phyloP scores from a whole-genome alignment of 768 basidiomycete genomes.

The Clitopilus passeckerianus region DNA sequence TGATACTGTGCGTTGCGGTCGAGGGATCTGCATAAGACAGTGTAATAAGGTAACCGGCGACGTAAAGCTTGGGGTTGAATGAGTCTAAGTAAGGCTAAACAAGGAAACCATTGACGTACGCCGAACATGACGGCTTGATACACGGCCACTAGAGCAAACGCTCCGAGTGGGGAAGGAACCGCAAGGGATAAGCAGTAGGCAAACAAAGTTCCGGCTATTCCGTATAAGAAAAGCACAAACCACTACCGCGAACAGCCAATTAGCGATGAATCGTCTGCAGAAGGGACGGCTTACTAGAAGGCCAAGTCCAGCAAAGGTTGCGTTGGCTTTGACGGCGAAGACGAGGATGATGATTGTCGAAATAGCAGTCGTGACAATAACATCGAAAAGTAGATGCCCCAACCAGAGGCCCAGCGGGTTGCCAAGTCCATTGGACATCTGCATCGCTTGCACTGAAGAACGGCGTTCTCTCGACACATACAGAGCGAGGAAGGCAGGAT shows the following conservation, averaged over 20 bases:
- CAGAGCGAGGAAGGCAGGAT: constrained; percentile 20
- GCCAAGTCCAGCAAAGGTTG: constrained; percentile 65
- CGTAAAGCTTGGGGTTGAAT: not conserved
- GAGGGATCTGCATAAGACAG: not conserved
- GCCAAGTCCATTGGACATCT: constrained; percentile 45
- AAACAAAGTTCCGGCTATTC: not conserved
- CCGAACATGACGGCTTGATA: constrained; percentile 1
- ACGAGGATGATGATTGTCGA: not conserved
- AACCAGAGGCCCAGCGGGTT: constrained; percentile 48
- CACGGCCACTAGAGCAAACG: not conserved
- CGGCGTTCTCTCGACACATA: constrained; percentile 49
- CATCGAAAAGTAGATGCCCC: constrained; percentile 51
- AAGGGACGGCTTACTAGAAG: constrained; percentile 38
- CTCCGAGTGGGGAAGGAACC: not conserved
- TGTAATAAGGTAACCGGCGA: not conserved
- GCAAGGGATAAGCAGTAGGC: not conserved
- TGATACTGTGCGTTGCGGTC: not conserved
- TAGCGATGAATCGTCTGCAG: not conserved
- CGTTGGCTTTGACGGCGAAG: not conserved
- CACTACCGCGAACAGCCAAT: not conserved
- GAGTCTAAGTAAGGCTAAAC: not conserved
- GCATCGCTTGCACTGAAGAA: constrained; percentile 50
- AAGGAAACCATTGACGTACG: not conserved
- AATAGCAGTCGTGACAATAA: constrained; percentile 28
- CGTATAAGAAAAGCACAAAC: not conserved